Evolutionary conservation across 129 eudicot genomes (phyloP), one percentile per base, ranked within the genome.

Genomic region (Pittosporum tobira): DNA sequence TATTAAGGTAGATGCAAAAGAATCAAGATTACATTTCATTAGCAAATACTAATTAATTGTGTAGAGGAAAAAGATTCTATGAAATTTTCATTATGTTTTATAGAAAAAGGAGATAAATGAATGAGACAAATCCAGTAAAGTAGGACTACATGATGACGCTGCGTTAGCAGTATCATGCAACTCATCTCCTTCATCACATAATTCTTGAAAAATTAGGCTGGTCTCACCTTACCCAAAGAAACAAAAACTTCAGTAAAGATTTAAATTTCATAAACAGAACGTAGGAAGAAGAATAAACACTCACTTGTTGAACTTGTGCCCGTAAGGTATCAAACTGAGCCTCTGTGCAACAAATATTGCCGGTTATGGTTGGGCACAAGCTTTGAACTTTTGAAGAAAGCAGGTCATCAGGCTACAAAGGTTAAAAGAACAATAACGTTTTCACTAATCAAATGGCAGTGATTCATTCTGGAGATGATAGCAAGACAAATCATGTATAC

Each of bases 321-420:
- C 84, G 71, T 30, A 82, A 56, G 19, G 79, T 78, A 20, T 74
- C 79, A 66, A 82, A 82, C 71, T 82, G 88, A 13, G 48, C 34
- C 74, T 77, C 88, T 53, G 88, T 82, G 61, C 88, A 82, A 68
- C 88, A 82, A 53, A 82, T 77, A 65, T 74, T 72, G 49, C 88
- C 88, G 31, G 74, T 71, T 30, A 82, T 77, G 6, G 88, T 77
- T 45, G 88, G 88, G 59, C 88, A 82, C 57, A 82, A 66, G 72
- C 88, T 82, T 65, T 82, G 84, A 19, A 82, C 64, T 66, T 82
- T 82, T 51, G 81, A 64, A 42, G 88, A 82, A 37, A 82, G 72
- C 8, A 82, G 59, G 38, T 72, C 73, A 68, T 71, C 79, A 9
- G 88, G 88, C 88, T 82, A 80, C 29, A 51, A 59, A 48, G 15